Percentiles rank a stretch among this genome's conserved stretches.
Evolutionary conservation across 306 rosid genomes (phyloP).

Genomic region (Herpetospermum pedunculosum): DNA sequence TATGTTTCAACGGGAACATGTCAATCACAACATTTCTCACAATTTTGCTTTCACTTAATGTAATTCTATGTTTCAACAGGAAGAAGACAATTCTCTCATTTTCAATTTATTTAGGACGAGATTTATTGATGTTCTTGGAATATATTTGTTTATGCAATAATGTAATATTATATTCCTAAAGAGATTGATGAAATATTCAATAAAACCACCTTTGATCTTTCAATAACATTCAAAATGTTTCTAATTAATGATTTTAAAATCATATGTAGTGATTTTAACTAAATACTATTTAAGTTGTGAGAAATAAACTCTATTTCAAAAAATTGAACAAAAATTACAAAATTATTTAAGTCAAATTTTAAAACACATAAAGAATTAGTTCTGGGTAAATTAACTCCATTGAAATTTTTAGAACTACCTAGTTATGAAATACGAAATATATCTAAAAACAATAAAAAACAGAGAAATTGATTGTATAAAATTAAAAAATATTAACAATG

Average conservation of each 20-base stretch:
- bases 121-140: not conserved
- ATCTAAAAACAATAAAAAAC: not conserved
- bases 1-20: not conserved
- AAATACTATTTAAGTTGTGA: not conserved
- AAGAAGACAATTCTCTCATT: not conserved
- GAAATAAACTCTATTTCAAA: not conserved
- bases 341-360: not conserved
- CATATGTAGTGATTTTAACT: not conserved
- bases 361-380: not conserved
- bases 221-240: not conserved
- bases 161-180: not conserved
- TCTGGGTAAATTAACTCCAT: not conserved
- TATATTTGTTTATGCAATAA: not conserved
- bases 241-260: not conserved
- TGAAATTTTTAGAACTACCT: not conserved
- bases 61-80: not conserved
- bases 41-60: not conserved
- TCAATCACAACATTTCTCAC: not conserved
- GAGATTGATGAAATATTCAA: not conserved
- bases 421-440: not conserved
- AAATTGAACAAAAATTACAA: not conserved
- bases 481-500: no score
- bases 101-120: not conserved
- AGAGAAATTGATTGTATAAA: no score
- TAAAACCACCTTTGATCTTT: not conserved